Evolutionary conservation across 225 moss, liverwort and hornwort species (phyloP), one percentile per base, ranked within the genome.

Genomic region (Climacium dendroides): DNA sequence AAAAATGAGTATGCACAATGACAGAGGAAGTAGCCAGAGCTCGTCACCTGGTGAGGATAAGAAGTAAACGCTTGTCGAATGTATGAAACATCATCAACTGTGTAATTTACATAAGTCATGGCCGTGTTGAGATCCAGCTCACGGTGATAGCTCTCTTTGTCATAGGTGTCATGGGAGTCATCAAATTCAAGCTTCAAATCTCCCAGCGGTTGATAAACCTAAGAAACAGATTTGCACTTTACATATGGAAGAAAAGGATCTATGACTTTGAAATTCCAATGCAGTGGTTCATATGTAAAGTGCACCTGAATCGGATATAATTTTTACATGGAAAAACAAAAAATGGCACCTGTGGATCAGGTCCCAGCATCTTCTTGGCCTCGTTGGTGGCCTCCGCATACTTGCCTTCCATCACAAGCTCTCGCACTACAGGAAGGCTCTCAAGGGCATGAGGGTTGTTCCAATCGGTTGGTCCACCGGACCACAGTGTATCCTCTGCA

Each of bases 401-500:
- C 47, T 92, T 93, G 58, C 96, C 96, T 75, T 92, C 92, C 90
- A 52, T 90, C 35, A 97, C 96, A 80, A 96, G 95, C 58, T 95
- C 85, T 66, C 98, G 92, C 73, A 97, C 97, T 77, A 89, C 53
- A 65, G 98, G 97, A 13, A 97, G 90, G 25, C 87, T 23, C 63
- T 95, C 93, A 39, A 83, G 64, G 67, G 94, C 95, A 50, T 87
- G 77, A 52, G 95, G 95, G 83, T 96, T 98, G 90, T 98, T 97
- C 98, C 96, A 98, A 76, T 98, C 93, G 74, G 87, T 95, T 6
- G 98, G 98, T 86, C 96, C 97, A 79, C 98, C 98, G 26, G 96
- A 95, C 95, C 97, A 97, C 45, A 98, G 69, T 62, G 97, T 96
- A 61, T 98, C 98, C 92, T 98, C 97, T 98, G 95, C 86, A 93